A percentile compares a stretch with the other conserved stretches of the same genome.
phyloP scores from a whole-genome alignment of 352 stramenopile species.

The Pelagophyceae sp. region DNA sequence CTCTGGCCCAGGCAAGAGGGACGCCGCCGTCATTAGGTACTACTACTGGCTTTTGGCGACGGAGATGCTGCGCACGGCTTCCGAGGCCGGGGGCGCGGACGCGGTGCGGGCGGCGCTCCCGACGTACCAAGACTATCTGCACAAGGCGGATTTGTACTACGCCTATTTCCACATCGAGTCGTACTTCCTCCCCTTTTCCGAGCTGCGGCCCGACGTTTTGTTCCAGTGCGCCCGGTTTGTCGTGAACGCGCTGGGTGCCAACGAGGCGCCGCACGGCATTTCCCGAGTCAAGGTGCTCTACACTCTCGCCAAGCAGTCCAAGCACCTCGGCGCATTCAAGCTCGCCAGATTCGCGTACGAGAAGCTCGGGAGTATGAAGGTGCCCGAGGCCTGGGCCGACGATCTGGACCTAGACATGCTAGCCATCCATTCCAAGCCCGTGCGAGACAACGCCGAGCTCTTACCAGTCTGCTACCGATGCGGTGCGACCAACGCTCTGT shows the following conservation, averaged over 20 bases:
- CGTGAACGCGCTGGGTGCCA: slow-evolving; percentile 67
- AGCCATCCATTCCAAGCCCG: slow-evolving; percentile 71
- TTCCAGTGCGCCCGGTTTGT: slow-evolving; percentile 82
- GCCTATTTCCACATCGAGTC: slow-evolving; percentile 78
- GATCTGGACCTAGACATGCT: slow-evolving; percentile 80
- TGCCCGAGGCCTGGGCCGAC: slow-evolving; percentile 67
- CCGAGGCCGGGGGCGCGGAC: neutral
- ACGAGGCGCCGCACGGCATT: slow-evolving; percentile 62
- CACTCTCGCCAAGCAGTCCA: slow-evolving; percentile 77
- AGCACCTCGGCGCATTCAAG: slow-evolving; percentile 80
- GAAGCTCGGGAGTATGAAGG: slow-evolving; percentile 72
- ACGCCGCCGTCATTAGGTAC: too few relatives aligned
- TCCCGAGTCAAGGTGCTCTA: slow-evolving; percentile 80
- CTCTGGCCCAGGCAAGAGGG: too few relatives aligned
- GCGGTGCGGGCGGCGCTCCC: neutral
- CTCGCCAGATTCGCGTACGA: slow-evolving; percentile 80
- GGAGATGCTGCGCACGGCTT: slow-evolving; percentile 40
- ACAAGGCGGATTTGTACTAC: slow-evolving; percentile 76
- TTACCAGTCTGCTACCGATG: slow-evolving; percentile 88
- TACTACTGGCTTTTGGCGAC: slow-evolving; percentile 82
- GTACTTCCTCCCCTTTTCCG: slow-evolving; percentile 87
- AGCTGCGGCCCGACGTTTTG: slow-evolving; percentile 71
- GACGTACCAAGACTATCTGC: slow-evolving; percentile 25
- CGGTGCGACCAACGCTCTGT: slow-evolving; percentile 74
- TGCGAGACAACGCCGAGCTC: slow-evolving; percentile 78